Percentiles rank a stretch among this genome's conserved stretches.
Evolutionary conservation across 441 rosid genomes (phyloP).

Genomic region (Kokia cookei): DNA sequence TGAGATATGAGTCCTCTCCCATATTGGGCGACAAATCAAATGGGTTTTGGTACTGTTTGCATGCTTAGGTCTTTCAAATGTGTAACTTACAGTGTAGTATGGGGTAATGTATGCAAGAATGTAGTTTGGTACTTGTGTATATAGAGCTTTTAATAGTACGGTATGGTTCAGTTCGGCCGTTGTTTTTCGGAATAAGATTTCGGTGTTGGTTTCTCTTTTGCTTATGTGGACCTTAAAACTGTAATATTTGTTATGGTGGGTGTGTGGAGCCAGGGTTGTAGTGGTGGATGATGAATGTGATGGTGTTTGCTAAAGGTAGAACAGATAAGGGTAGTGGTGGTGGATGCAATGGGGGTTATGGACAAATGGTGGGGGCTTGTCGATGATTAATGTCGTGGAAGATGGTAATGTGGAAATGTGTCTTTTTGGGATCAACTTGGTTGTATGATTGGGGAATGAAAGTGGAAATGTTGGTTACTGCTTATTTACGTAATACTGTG

Average conservation of each 20-base stretch:
- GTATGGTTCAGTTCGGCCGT: not conserved
- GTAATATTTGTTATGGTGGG: not conserved
- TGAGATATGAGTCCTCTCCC: conserved; percentile 47
- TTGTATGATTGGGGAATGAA: not conserved
- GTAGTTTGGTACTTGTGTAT: not conserved
- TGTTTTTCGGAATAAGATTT: not conserved
- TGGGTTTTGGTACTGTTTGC: not conserved
- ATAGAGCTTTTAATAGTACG: not conserved
- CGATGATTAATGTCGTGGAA: not conserved
- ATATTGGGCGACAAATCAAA: not conserved
- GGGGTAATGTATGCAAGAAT: not conserved
- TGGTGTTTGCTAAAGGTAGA: conserved; percentile 6
- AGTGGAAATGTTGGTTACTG: not conserved
- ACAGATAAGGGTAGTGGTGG: not conserved
- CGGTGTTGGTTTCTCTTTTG: not conserved
- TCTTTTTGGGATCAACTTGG: not conserved
- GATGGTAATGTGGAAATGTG: not conserved
- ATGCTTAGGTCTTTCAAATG: not conserved
- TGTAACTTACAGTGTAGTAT: not conserved
- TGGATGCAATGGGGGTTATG: not conserved
- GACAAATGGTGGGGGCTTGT: not conserved
- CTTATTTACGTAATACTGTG: not conserved
- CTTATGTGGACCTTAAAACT: not conserved
- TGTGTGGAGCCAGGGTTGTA: not conserved
- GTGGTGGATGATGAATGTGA: not conserved